Evolutionary conservation across 805 yeast species (phyloP).

Genomic region (Sungouiella blattae): DNA sequence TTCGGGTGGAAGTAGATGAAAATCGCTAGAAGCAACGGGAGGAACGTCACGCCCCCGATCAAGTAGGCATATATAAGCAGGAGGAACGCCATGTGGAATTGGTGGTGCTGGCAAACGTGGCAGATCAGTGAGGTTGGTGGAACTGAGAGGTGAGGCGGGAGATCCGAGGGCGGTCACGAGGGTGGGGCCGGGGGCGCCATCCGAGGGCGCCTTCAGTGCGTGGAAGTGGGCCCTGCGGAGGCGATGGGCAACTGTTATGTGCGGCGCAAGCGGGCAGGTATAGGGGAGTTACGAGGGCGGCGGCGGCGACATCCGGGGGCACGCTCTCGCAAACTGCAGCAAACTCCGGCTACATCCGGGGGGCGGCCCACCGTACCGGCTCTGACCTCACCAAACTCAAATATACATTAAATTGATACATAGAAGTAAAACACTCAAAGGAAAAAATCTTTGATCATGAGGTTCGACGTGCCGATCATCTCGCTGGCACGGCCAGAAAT

Average conservation of each 20-base stretch:
- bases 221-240: no score
- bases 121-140: conserved; percentile 1
- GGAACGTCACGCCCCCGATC: conserved; percentile 77
- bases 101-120: background rate
- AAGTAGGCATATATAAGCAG: conserved; percentile 49
- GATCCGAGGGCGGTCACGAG: background rate
- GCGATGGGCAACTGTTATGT: no score
- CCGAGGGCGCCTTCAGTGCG: no score
- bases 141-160: conserved; percentile 2
- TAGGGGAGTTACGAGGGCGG: no score
- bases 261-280: no score
- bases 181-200: no score
- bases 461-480: conserved; percentile 41
- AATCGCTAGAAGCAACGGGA: conserved; percentile 52
- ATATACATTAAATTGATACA: conserved; percentile 1
- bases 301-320: no score
- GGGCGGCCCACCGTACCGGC: no score
- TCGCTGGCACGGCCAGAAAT: conserved; percentile 41
- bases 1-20: conserved; percentile 41
- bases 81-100: conserved; percentile 9
- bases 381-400: no score
- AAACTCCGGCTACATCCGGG: no score
- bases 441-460: conserved; percentile 42
- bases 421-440: conserved; percentile 18
- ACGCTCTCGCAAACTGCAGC: no score